phyloP scores from a whole-genome alignment of 2,329 filamentous ascomycete species.

The Pyrenochaeta sp. region DNA sequence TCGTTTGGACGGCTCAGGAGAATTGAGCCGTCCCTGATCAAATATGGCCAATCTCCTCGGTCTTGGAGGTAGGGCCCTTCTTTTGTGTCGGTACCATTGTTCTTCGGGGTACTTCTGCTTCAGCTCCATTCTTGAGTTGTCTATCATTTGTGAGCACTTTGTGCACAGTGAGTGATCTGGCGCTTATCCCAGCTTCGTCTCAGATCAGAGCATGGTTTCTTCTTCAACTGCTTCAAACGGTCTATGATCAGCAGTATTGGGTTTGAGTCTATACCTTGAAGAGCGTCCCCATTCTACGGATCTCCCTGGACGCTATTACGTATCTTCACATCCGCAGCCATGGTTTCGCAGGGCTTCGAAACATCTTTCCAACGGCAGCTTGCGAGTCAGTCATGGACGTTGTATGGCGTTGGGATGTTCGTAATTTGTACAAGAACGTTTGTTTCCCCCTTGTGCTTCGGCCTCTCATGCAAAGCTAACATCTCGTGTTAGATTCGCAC shows the following conservation, averaged over 20 bases:
- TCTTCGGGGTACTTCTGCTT: not conserved
- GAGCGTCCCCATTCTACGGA: not conserved
- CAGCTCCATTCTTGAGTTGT: not conserved
- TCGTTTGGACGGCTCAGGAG: conserved; percentile 7
- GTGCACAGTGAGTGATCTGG: not conserved
- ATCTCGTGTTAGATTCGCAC: conserved; percentile 29
- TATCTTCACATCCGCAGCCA: conserved; percentile 5
- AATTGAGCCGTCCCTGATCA: not conserved
- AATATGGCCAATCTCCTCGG: conserved; percentile 3
- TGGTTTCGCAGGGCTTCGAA: conserved; percentile 24
- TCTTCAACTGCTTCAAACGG: not conserved
- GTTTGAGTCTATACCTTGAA: not conserved
- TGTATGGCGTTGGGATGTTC: conserved; percentile 41
- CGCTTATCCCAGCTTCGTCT: not conserved
- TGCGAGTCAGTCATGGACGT: conserved; percentile 36
- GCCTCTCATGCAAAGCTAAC: not conserved
- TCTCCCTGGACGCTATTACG: not conserved
- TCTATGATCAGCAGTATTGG: conserved; percentile 4
- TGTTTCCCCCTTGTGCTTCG: conserved; percentile 5
- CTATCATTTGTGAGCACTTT: not conserved
- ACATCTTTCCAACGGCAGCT: conserved; percentile 28
- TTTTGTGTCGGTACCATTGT: not conserved
- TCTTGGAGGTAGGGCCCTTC: not conserved
- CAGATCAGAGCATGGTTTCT: conserved; percentile 1
- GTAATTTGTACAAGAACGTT: conserved; percentile 39